These are phyloP conservation scores for Beauveria australis DNA, from an alignment of 2,329 filamentous ascomycete species.

Conservation along the genomic window DNA sequence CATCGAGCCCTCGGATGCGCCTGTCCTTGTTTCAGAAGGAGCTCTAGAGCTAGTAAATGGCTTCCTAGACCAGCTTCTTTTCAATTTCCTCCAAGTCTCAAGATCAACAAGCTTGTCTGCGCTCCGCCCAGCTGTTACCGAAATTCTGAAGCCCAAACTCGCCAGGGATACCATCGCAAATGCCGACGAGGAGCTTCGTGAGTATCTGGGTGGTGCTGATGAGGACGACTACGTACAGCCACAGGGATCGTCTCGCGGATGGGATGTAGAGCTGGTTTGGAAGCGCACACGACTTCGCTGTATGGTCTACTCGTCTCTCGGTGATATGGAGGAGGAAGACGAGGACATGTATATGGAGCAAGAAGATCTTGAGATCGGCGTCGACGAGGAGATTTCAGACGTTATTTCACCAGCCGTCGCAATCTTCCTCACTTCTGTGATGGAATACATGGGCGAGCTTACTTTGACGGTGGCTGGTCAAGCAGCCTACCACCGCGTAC, in stretches of 20 bases:
- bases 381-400: slow-evolving; percentile 51
- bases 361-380: slow-evolving; percentile 58
- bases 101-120: slow-evolving; percentile 68
- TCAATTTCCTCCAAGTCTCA: slow-evolving; percentile 75
- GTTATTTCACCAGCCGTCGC: slow-evolving; percentile 83
- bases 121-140: slow-evolving; percentile 72
- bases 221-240: slow-evolving; percentile 61
- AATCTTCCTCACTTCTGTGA: slow-evolving; percentile 89
- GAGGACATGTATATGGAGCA: slow-evolving; percentile 83
- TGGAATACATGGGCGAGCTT: slow-evolving; percentile 91
- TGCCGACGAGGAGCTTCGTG: slow-evolving; percentile 77
- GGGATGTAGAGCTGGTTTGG: slow-evolving; percentile 91
- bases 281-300: slow-evolving; percentile 86
- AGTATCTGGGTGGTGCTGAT: slow-evolving; percentile 73
- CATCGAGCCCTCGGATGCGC: slow-evolving; percentile 56
- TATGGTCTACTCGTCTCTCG: slow-evolving; percentile 96
- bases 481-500: slow-evolving; percentile 65
- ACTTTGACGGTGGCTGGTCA: slow-evolving; percentile 80
- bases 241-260: slow-evolving; percentile 50
- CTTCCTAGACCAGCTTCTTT: slow-evolving; percentile 89
- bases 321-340: slow-evolving; percentile 96
- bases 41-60: slow-evolving; percentile 77
- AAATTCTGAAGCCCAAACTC: slow-evolving; percentile 82
- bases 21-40: slow-evolving; percentile 62
- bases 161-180: slow-evolving; percentile 76